These are phyloP conservation scores for Nakazawaea ernobii DNA, from an alignment of 805 yeast species.

Conservation along the genomic window DNA sequence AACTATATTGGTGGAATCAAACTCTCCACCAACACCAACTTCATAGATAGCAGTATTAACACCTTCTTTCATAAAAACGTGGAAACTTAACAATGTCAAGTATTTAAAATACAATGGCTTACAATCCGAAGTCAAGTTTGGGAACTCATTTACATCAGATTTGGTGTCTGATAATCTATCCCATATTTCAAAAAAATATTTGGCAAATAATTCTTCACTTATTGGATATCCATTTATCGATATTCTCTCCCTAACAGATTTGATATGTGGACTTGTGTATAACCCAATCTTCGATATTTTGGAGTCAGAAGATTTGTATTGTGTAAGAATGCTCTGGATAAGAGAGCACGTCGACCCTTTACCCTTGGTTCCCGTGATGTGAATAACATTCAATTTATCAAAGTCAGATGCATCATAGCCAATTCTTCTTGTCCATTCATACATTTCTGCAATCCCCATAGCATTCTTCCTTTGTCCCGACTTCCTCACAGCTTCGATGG, in stretches of 20 bases:
- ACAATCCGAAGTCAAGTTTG: conserved; percentile 64
- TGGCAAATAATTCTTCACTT: conserved; percentile 71
- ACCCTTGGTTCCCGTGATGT: conserved; percentile 97
- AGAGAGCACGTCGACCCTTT: conserved; percentile 98
- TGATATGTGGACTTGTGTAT: conserved; percentile 95
- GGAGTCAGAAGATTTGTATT: conserved; percentile 35
- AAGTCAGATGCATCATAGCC: conserved; percentile 66
- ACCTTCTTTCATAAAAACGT: conserved; percentile 80
- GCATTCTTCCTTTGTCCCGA: conserved; percentile 62
- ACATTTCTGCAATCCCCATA: conserved; percentile 77
- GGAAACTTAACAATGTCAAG: conserved; percentile 84
- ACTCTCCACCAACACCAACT: conserved; percentile 98
- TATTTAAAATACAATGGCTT: conserved; percentile 94
- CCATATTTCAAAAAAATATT: conserved; percentile 94
- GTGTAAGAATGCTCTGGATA: conserved; percentile 69
- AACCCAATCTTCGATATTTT: conserved; percentile 67
- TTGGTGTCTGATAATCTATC: conserved; percentile 59
- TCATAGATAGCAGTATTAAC: conserved; percentile 94
- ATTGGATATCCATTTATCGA: conserved; percentile 84
- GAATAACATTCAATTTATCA: conserved; percentile 72
- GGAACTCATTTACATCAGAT: conserved; percentile 55
- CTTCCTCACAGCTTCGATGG: conserved; percentile 75
- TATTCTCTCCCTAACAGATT: conserved; percentile 87
- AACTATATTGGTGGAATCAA: conserved; percentile 91
- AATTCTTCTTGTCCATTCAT: conserved; percentile 67